Percentiles rank a stretch among this genome's conserved stretches.
These are phyloP conservation scores for Saccharomyces hybrid DNA, from an alignment of 1,139 yeast species.

Conservation along the genomic window DNA sequence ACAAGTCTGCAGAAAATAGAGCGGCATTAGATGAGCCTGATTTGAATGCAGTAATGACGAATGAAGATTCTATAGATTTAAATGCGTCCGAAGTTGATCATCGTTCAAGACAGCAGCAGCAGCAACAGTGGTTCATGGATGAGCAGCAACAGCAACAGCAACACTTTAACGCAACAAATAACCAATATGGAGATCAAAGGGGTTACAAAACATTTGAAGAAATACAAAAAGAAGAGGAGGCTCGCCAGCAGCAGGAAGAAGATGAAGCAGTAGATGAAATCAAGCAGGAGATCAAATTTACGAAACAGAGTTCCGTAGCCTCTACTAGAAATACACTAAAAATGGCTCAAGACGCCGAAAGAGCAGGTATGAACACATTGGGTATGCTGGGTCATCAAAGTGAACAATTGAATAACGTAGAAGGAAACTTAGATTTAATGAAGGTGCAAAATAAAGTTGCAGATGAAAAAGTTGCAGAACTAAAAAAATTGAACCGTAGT, in stretches of 20 bases:
- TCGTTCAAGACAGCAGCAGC: conserved; percentile 11
- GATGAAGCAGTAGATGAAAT: conserved; percentile 89
- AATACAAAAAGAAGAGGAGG: conserved; percentile 36
- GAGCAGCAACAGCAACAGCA: conserved; percentile 8
- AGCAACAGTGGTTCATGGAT: conserved; percentile 6
- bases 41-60: conserved; percentile 18
- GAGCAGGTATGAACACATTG: conserved; percentile 78
- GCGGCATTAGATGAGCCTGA: conserved; percentile 19
- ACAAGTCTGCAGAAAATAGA: conserved; percentile 5
- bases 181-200: conserved; percentile 7
- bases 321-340: conserved; percentile 79
- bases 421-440: conserved; percentile 66
- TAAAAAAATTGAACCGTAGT: conserved; percentile 72
- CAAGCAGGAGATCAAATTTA: conserved; percentile 74
- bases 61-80: conserved; percentile 21
- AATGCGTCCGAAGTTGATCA: conserved; percentile 18
- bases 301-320: conserved; percentile 80
- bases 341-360: conserved; percentile 89
- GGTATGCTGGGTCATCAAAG: conserved; percentile 93
- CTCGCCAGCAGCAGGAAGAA: conserved; percentile 49
- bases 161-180: conserved; percentile 12
- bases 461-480: conserved; percentile 73
- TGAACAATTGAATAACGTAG: conserved; percentile 73
- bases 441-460: conserved; percentile 79
- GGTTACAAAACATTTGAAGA: conserved; percentile 31